Conservation (phyloP, 2,329 filamentous ascomycete species). For the Beauveria sp. region DNA sequence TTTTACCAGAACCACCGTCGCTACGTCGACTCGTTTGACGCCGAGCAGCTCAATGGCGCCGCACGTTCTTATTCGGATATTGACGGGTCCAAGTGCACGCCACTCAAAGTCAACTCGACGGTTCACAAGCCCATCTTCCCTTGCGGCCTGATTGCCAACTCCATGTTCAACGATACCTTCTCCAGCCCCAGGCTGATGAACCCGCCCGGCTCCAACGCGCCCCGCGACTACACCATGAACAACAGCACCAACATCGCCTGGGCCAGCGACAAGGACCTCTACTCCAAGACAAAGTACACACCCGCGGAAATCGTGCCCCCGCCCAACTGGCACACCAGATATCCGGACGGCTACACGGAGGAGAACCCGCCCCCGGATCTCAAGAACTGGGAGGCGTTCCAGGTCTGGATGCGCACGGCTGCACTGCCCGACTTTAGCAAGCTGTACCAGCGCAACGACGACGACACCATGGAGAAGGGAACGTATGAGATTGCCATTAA, state of each 20-base stretch:
- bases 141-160: constrained; percentile 94
- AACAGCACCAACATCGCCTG: constrained; percentile 74
- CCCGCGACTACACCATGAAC: constrained; percentile 64
- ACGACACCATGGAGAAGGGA: constrained; percentile 56
- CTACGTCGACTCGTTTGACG: constrained; percentile 85
- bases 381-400: constrained; percentile 72
- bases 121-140: constrained; percentile 76
- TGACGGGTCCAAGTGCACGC: constrained; percentile 63
- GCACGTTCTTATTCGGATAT: constrained; percentile 55
- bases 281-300: constrained; percentile 61
- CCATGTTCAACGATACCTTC: constrained; percentile 92
- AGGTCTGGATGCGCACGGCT: constrained; percentile 98
- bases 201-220: constrained; percentile 27
- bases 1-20: constrained; percentile 98
- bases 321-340: constrained; percentile 73
- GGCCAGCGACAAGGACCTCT: constrained; percentile 74
- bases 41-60: constrained; percentile 70
- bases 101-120: constrained; percentile 49
- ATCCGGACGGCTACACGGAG: constrained; percentile 61
- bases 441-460: constrained; percentile 76
- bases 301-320: constrained; percentile 65
- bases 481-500: constrained; percentile 70
- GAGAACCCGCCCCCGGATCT: constrained; percentile 63
- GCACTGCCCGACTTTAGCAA: constrained; percentile 94
- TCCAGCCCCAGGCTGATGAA: constrained; percentile 55